These are phyloP conservation scores for Phyllostachys edulis DNA, from an alignment of 176 grass and related monocot species.

Conservation along the genomic window DNA sequence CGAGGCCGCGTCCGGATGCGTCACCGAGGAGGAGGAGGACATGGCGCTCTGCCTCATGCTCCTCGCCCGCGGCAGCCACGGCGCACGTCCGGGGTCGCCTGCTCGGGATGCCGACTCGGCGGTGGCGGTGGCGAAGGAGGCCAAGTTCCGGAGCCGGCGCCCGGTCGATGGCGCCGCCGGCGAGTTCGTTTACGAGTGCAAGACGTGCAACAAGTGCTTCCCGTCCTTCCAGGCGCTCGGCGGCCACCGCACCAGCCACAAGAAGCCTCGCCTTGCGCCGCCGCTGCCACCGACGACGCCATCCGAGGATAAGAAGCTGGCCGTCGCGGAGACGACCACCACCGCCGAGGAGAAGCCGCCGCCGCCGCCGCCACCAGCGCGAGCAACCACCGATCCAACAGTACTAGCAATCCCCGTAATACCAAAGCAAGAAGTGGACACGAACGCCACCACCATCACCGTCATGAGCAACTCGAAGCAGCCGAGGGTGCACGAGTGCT, in stretches of 20 bases:
- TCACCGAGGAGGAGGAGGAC: constrained; percentile 77
- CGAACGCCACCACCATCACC: not conserved
- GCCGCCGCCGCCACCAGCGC: not conserved
- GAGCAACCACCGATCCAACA: constrained; percentile 6
- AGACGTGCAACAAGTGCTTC: constrained; percentile 88
- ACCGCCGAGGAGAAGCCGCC: not conserved
- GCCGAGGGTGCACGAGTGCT: constrained; percentile 69
- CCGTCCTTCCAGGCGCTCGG: constrained; percentile 94
- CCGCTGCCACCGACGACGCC: not conserved
- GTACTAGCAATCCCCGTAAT: constrained; percentile 28
- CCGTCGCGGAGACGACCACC: not conserved
- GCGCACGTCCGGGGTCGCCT: not conserved
- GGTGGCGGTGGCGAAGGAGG: not conserved
- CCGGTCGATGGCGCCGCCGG: constrained; percentile 29
- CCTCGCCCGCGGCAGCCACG: constrained; percentile 41
- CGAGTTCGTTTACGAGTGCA: constrained; percentile 80
- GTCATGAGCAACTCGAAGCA: constrained; percentile 27
- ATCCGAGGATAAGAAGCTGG: not conserved
- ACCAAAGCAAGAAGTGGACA: constrained; percentile 33
- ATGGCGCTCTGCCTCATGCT: constrained; percentile 85
- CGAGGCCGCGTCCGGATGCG: constrained; percentile 19
- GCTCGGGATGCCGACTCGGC: not conserved
- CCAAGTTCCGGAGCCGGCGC: constrained; percentile 42
- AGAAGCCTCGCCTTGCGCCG: constrained; percentile 52
- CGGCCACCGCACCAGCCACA: constrained; percentile 96